A percentile compares a stretch with the other conserved stretches of the same genome.
Evolutionary conservation across 2,329 filamentous ascomycete genomes (phyloP).

Genomic region (Colletotrichum sp.): DNA sequence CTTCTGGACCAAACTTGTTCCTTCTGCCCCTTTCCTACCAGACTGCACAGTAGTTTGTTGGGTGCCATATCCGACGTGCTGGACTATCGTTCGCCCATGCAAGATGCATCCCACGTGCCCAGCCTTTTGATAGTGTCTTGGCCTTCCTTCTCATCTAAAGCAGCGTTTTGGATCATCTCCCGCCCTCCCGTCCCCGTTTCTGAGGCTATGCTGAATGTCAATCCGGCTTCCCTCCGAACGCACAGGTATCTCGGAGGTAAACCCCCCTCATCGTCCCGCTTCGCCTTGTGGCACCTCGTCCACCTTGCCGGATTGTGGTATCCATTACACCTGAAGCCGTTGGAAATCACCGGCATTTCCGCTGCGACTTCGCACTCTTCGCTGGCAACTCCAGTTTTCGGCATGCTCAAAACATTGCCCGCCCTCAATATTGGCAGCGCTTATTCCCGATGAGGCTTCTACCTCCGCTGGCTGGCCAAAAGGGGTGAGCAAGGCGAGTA

Average conservation of each 20-base stretch:
- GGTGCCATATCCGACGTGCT: no score
- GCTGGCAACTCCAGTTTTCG: background rate
- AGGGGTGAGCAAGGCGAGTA: background rate
- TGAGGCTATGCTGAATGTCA: constrained; percentile 5
- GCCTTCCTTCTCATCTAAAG: background rate
- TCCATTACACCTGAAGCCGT: background rate
- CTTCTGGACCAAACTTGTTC: background rate
- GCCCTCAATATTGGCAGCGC: background rate
- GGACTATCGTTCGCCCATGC: background rate
- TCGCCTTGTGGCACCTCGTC: background rate
- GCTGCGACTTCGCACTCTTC: background rate
- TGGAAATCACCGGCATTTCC: background rate
- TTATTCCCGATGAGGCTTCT: background rate
- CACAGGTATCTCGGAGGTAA: background rate
- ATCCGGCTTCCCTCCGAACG: constrained; percentile 8
- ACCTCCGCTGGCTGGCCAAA: background rate
- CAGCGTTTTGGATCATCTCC: background rate
- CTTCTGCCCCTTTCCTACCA: background rate
- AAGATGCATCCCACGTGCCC: background rate
- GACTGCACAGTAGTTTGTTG: background rate
- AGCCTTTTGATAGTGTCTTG: background rate
- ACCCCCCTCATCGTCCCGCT: background rate
- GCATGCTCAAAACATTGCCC: background rate
- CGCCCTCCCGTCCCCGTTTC: background rate
- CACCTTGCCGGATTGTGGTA: background rate